Evolutionary conservation across 225 moss, liverwort and hornwort species (phyloP), one percentile per base, ranked within the genome.

Genomic region (Pleurozium schreberi): DNA sequence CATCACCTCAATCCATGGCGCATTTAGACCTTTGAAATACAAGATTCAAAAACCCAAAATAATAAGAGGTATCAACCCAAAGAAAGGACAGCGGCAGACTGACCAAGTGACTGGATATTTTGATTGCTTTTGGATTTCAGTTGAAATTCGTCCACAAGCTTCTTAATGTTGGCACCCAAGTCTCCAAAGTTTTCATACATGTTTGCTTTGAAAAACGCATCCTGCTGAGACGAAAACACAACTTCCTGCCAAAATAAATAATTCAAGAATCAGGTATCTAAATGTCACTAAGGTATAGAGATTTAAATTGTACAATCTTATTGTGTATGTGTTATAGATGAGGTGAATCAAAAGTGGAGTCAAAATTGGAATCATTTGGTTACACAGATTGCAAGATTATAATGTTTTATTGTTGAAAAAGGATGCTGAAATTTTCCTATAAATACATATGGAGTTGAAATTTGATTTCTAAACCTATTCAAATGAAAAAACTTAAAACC

Each of bases 101-200:
- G 75, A 99, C 99, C 97, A 83, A 99, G 96, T 60, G 97, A 96
- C 86, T 97, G 96, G 65, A 99, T 99, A 62, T 96, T 99, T 91
- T 97, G 97, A 92, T 96, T 95, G 94, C 96, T 97, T 88, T 96
- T 94, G 42, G 99, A 92, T 91, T 95, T 97, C 65, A 95, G 91
- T 88, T 99, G 97, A 74, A 99, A 97, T 89, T 99, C 99, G 90
- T 99, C 97, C 86, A 99, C 99, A 92, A 99, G 96, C 91, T 89
- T 99, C 92, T 99, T 99, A 82, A 97, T 99, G 78, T 99, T 99
- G 70, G 97, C 97, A 66, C 97, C 99, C 90, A 99, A 93, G 87
- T 99, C 97, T 89, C 99, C 99, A 89, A 99, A 99, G 83, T 97
- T 99, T 81, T 99, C 99, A 61, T 92, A 96, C 99, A 99, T 99